Evolutionary conservation across 495 filamentous ascomycete genomes (phyloP).

Genomic region (Penicillium goetzii): DNA sequence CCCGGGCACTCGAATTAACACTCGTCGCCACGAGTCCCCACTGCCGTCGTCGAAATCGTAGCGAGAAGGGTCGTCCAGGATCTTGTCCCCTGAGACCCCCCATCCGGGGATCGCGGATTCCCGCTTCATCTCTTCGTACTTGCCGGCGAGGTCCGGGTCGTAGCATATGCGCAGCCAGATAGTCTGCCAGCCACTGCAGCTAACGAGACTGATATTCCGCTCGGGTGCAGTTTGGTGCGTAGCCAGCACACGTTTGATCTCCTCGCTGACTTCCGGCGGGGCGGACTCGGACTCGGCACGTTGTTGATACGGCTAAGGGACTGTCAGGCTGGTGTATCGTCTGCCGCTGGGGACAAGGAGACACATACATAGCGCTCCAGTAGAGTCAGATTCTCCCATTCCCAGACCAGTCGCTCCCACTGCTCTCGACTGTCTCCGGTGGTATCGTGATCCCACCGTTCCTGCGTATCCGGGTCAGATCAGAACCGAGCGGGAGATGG

Average conservation of each 20-base stretch:
- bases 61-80: slow-evolving; percentile 8
- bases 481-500: neutral
- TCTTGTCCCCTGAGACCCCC: slow-evolving; percentile 2
- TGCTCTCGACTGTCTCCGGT: neutral
- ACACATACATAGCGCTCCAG: neutral
- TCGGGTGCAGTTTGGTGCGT: neutral
- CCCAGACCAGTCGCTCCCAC: neutral
- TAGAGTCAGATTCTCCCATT: neutral
- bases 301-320: neutral
- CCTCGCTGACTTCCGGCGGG: neutral
- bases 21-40: slow-evolving; percentile 14
- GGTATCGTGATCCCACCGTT: neutral
- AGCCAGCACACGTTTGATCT: neutral
- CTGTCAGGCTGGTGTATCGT: too few relatives aligned
- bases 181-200: neutral
- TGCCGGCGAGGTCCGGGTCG: neutral
- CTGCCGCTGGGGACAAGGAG: too few relatives aligned
- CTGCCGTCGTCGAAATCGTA: slow-evolving; percentile 13
- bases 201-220: neutral
- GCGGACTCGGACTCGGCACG: neutral
- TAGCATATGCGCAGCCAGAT: neutral
- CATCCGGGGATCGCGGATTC: neutral
- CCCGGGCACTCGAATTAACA: slow-evolving; percentile 12
- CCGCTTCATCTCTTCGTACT: neutral
- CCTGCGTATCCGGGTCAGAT: neutral